Evolutionary conservation across 1,284 basidiomycete genomes (phyloP).

Genomic region (Leccinum fallax): DNA sequence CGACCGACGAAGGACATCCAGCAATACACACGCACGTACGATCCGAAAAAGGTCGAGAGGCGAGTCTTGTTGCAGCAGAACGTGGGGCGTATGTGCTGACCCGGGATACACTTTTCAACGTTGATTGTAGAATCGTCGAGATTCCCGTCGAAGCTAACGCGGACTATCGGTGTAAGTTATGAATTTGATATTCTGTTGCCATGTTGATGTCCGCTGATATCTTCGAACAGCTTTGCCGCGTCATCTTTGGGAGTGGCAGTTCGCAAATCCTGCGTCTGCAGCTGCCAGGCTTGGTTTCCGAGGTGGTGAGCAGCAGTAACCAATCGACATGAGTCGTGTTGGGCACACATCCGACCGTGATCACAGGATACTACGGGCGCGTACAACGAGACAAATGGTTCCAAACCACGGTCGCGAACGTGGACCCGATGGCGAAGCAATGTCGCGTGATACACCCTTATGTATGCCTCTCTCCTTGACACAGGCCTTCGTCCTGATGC

Average conservation of each 20-base stretch:
- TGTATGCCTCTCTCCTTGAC: slow-evolving; percentile 40
- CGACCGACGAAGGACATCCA: slow-evolving; percentile 51
- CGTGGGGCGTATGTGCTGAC: not conserved
- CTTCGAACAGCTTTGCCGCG: slow-evolving; percentile 16
- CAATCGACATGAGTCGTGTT: not conserved
- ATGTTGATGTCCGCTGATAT: not conserved
- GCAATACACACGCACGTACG: slow-evolving; percentile 46
- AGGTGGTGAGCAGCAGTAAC: slow-evolving; percentile 40
- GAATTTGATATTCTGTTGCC: not conserved
- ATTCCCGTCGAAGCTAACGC: slow-evolving; percentile 55
- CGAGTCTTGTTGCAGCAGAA: slow-evolving; percentile 13
- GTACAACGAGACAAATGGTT: slow-evolving; percentile 57
- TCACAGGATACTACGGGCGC: slow-evolving; percentile 61
- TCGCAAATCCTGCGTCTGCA: slow-evolving; percentile 57
- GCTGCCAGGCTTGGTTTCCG: slow-evolving; percentile 51
- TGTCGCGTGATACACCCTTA: slow-evolving; percentile 63
- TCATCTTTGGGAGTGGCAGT: slow-evolving; percentile 44
- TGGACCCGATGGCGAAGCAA: slow-evolving; percentile 76
- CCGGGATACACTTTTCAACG: not conserved
- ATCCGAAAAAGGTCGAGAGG: slow-evolving; percentile 44
- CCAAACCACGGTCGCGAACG: slow-evolving; percentile 71
- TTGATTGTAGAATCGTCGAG: slow-evolving; percentile 45
- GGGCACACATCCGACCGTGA: not conserved
- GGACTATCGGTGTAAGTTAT: slow-evolving; percentile 56
- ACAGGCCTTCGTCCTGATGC: slow-evolving; percentile 5